Conservation (phyloP, 2,329 filamentous ascomycete species). For the Lasiodiplodia sp. region DNA sequence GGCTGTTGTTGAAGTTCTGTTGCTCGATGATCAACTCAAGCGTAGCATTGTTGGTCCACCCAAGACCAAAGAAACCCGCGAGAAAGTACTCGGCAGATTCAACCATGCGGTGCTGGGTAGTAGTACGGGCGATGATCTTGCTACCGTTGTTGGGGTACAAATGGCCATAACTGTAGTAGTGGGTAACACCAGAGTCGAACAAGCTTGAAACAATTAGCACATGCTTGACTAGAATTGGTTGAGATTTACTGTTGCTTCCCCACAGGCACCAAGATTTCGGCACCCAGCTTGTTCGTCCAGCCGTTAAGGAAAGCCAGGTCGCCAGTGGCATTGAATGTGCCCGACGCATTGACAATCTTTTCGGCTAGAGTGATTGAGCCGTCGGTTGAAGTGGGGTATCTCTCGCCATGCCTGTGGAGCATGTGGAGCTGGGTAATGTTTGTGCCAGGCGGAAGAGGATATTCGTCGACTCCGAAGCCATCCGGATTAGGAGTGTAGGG, state of each 20-base stretch:
- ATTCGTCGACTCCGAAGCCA: conserved; percentile 78
- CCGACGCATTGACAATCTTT: conserved; percentile 63
- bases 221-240: neutral
- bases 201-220: conserved; percentile 43
- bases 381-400: conserved; percentile 72
- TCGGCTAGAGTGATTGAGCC: conserved; percentile 64
- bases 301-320: conserved; percentile 70
- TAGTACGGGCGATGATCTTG: conserved; percentile 77
- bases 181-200: conserved; percentile 73
- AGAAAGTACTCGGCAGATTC: conserved; percentile 80
- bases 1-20: conserved; percentile 70
- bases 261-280: conserved; percentile 74
- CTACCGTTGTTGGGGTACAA: conserved; percentile 72
- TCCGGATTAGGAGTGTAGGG: conserved; percentile 72
- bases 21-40: conserved; percentile 76
- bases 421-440: conserved; percentile 76
- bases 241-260: conserved; percentile 68
- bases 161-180: conserved; percentile 75
- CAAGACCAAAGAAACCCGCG: conserved; percentile 78
- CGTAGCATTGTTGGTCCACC: conserved; percentile 75
- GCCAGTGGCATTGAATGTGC: conserved; percentile 64
- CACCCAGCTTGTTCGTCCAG: conserved; percentile 74
- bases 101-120: conserved; percentile 79
- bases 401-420: conserved; percentile 75
- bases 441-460: conserved; percentile 69